Evolutionary conservation across 192 early-diverging fungal genomes (phyloP), one percentile per base, ranked within the genome.

Genomic region (Phlyctochytrium arcticum): DNA sequence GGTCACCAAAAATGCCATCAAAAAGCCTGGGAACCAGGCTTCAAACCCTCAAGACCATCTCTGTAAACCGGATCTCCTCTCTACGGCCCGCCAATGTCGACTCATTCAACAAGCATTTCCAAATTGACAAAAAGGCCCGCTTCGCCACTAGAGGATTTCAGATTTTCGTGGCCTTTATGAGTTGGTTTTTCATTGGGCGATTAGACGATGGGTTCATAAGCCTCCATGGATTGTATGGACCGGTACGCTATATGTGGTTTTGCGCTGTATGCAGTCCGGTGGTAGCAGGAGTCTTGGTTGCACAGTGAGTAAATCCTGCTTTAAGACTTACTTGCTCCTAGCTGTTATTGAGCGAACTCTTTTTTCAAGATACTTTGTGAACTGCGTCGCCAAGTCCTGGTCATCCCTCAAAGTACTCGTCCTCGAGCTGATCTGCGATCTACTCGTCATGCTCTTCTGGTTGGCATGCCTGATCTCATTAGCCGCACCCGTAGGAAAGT

Each of bases 131-230:
- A 55, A 50, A 57, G 27, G 61, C 53, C 26, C 63, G 75, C 4
- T 77, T 77, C 59, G 65, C 71, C 34, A 60, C 48, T 34, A 42
- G 71, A 17, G 51, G 58, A 29, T 77, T 77, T 65, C 68, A 77
- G 39, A 46, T 64, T 36, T 62, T 69, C 6, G 54, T 73, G 15
- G 46, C 64, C 9, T 58, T 70, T 32, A 64, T 48, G 17, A 59
- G 33, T 15, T 76, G 65, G 48, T 76, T 62, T 35, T 76, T 73
- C 31, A 51, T 76, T 58, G 70, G 65, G 6, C 34, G 49, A 27
- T 49, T 57, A 27, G 46, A 46, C 2, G 47, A 49, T 17, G 26
- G 17, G 0, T 31, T 71, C 9, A 71, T 71, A 19, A 24, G 39
- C 47, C 33, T 7, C 15, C 29, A 62, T n/a, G 39, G 15, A 3